Percentiles rank a stretch among this genome's conserved stretches.
These are phyloP conservation scores for Trypanosoma vivax DNA, from an alignment of 208 protist species.

Conservation along the genomic window DNA sequence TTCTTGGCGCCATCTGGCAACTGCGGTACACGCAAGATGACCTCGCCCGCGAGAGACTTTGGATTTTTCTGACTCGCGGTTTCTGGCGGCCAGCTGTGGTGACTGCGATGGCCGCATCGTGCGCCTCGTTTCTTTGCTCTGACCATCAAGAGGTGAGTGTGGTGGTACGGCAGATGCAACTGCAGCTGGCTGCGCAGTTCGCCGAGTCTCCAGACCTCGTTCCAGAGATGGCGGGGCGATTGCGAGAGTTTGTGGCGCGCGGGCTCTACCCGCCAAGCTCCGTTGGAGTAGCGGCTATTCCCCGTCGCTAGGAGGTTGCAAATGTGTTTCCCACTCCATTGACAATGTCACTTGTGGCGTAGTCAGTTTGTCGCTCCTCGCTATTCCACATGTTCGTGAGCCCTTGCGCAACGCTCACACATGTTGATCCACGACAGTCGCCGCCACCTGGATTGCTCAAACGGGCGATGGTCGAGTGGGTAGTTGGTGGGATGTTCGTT, in stretches of 20 bases:
- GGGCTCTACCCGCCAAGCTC: constrained; percentile 70
- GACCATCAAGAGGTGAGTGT: constrained; percentile 21
- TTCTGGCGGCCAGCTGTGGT: constrained; percentile 2
- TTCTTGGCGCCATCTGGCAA: constrained; percentile 53
- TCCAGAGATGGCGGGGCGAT: constrained; percentile 21
- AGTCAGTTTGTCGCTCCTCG: no score
- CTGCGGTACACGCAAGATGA: constrained; percentile 36
- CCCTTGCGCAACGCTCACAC: no score
- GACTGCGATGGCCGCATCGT: constrained; percentile 18
- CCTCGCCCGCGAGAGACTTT: constrained; percentile 40
- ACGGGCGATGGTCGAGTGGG: no score
- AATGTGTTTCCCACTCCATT: no score
- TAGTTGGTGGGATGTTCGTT: no score
- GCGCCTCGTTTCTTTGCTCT: constrained; percentile 58
- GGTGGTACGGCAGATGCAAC: constrained; percentile 45
- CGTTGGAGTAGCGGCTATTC: constrained; percentile 36
- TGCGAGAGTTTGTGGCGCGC: constrained; percentile 19
- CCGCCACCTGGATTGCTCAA: no score
- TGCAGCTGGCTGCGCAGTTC: constrained; percentile 31
- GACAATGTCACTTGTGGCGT: no score
- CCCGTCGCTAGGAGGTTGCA: constrained; percentile 13
- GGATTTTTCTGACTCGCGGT: constrained; percentile 19
- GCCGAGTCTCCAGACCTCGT: constrained; percentile 19
- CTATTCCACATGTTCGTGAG: no score
- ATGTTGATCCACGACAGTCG: no score